phyloP scores from a whole-genome alignment of 129 eudicot species.

The Pulicaria dysenterica region DNA sequence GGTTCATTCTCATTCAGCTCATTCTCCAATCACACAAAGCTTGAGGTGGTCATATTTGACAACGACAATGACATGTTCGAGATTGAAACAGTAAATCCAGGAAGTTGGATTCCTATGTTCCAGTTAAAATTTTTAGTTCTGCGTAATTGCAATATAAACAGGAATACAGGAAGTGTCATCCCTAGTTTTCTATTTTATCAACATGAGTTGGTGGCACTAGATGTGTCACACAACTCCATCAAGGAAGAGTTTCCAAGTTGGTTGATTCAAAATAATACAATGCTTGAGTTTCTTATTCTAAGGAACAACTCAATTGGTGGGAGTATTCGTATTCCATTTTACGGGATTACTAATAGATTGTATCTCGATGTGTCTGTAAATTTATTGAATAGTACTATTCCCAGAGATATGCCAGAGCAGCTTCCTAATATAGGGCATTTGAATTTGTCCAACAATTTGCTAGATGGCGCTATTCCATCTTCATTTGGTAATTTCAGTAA shows the following conservation, averaged over 20 bases:
- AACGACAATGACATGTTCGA: constrained; percentile 19
- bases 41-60: constrained; percentile 14
- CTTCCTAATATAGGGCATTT: neutral
- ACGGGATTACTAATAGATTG: neutral
- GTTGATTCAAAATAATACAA: constrained; percentile 33
- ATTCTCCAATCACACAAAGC: constrained; percentile 30
- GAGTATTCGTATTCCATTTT: neutral
- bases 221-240: constrained; percentile 30
- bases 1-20: constrained; percentile 37
- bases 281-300: neutral
- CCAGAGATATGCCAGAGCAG: neutral
- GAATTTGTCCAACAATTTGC: constrained; percentile 21
- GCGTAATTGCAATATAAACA: constrained; percentile 31
- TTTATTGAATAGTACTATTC: constrained; percentile 9
- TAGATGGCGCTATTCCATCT: constrained; percentile 17
- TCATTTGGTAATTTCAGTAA: constrained; percentile 3
- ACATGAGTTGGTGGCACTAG: neutral
- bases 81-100: constrained; percentile 27
- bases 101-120: constrained; percentile 34
- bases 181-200: constrained; percentile 38
- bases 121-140: constrained; percentile 29
- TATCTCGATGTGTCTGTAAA: constrained; percentile 24
- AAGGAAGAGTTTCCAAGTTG: constrained; percentile 23
- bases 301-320: constrained; percentile 23
- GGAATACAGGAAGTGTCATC: neutral